Evolutionary conservation across 441 rosid genomes (phyloP).

Genomic region (Pelargonium myrrhifolium): DNA sequence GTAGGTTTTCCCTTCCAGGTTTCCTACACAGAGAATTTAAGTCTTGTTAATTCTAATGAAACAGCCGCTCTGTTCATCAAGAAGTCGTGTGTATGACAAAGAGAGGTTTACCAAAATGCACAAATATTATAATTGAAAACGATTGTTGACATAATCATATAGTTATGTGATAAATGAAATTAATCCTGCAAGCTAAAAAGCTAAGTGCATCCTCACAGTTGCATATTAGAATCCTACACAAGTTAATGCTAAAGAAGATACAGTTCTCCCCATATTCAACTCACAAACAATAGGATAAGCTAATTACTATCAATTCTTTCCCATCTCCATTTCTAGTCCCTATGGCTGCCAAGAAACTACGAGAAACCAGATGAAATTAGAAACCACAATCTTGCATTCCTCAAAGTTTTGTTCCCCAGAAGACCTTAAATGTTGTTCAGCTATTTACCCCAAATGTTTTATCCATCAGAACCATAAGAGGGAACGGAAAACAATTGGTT

Average conservation of each 20-base stretch:
- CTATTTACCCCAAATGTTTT: background rate
- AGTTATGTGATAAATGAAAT: background rate
- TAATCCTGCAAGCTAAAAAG: background rate
- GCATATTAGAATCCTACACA: background rate
- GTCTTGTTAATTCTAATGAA: background rate
- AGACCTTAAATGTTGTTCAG: background rate
- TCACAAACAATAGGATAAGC: background rate
- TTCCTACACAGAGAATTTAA: constrained; percentile 31
- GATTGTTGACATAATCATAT: background rate
- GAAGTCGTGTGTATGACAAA: background rate
- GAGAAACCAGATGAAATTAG: background rate
- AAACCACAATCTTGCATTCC: background rate
- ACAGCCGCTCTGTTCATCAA: constrained; percentile 1
- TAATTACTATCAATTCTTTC: background rate
- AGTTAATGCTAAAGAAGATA: background rate
- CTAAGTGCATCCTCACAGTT: background rate
- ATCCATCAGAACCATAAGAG: background rate
- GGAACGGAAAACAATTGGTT: too few relatives aligned
- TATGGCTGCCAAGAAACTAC: background rate
- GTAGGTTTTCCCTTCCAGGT: constrained; percentile 45
- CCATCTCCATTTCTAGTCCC: background rate
- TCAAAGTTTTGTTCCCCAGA: background rate
- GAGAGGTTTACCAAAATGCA: background rate
- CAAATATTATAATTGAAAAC: background rate
- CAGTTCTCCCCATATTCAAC: background rate